These are phyloP conservation scores for Ceratocystis cacaofunesta DNA, from an alignment of 2,329 filamentous ascomycete genomes.

Conservation along the genomic window DNA sequence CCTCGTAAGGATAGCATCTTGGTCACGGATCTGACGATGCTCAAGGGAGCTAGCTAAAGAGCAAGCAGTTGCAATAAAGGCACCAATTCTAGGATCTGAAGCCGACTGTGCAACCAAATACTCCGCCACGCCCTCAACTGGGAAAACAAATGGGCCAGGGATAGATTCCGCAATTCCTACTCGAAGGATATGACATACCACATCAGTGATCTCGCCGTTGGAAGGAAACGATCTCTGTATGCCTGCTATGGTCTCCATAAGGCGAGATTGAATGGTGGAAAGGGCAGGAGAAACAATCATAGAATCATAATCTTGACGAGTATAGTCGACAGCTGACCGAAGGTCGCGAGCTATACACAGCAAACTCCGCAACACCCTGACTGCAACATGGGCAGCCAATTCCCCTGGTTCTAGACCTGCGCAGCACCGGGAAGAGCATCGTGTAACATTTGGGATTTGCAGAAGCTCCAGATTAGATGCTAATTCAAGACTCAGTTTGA, in stretches of 20 bases:
- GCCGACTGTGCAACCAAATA: slow-evolving; percentile 47
- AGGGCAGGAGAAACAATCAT: slow-evolving; percentile 19
- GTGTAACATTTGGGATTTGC: slow-evolving; percentile 11
- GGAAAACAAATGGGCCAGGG: slow-evolving; percentile 64
- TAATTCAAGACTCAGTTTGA: slow-evolving; percentile 19
- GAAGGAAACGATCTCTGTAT: slow-evolving; percentile 38
- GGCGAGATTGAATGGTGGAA: slow-evolving; percentile 29
- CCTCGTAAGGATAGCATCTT: slow-evolving; percentile 33
- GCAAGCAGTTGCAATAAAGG: slow-evolving; percentile 55
- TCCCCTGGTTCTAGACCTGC: slow-evolving; percentile 25
- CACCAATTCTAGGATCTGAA: slow-evolving; percentile 51
- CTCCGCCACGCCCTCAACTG: slow-evolving; percentile 47
- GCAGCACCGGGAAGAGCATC: slow-evolving; percentile 14
- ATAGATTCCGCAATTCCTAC: slow-evolving; percentile 61
- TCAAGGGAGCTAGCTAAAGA: slow-evolving; percentile 50
- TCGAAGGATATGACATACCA: slow-evolving; percentile 55
- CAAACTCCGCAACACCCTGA: slow-evolving; percentile 51
- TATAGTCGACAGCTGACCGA: slow-evolving; percentile 50
- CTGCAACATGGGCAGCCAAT: slow-evolving; percentile 33
- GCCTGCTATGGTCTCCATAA: slow-evolving; percentile 34
- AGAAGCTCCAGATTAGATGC: not conserved
- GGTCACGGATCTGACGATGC: slow-evolving; percentile 29
- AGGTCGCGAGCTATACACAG: slow-evolving; percentile 55
- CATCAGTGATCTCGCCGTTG: slow-evolving; percentile 54
- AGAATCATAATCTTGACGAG: slow-evolving; percentile 21